Percentiles rank a stretch among this genome's conserved stretches.
These are phyloP conservation scores for Spathaspora sp. DNA, from an alignment of 805 yeast species.

Conservation along the genomic window DNA sequence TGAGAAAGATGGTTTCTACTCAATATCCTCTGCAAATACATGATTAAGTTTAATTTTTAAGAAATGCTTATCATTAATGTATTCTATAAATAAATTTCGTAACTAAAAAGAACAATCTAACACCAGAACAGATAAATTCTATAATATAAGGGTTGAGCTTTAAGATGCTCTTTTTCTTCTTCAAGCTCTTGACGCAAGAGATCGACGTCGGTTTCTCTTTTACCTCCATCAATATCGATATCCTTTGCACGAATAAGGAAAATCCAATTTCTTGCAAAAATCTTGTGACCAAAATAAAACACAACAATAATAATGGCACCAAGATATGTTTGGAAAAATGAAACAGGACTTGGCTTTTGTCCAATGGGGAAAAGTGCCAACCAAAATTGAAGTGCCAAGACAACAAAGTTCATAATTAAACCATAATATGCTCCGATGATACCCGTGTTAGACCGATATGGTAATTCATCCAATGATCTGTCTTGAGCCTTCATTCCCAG, in stretches of 20 bases:
- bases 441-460: conserved; percentile 52
- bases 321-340: conserved; percentile 54
- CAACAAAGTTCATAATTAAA: conserved; percentile 20
- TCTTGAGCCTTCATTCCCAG: conserved; percentile 32
- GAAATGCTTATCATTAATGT: neutral
- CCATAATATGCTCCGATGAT: conserved; percentile 26
- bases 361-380: conserved; percentile 29
- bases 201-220: conserved; percentile 55
- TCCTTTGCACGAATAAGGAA: conserved; percentile 39
- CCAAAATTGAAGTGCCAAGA: conserved; percentile 33
- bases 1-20: too few species aligned
- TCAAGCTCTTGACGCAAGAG: conserved; percentile 45
- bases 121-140: conserved; percentile 18
- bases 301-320: conserved; percentile 44
- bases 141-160: conserved; percentile 18
- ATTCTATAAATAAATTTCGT: neutral
- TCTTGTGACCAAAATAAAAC: conserved; percentile 52
- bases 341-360: conserved; percentile 25
- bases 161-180: conserved; percentile 31
- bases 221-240: conserved; percentile 60
- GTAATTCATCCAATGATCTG: conserved; percentile 44
- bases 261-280: conserved; percentile 37
- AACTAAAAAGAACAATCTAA: conserved; percentile 2
- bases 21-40: too few species aligned
- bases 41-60: too few species aligned